Base-by-base conservation (phyloP, 768 basidiomycete species). In the Pleurotus citrinopileatus region DNA sequence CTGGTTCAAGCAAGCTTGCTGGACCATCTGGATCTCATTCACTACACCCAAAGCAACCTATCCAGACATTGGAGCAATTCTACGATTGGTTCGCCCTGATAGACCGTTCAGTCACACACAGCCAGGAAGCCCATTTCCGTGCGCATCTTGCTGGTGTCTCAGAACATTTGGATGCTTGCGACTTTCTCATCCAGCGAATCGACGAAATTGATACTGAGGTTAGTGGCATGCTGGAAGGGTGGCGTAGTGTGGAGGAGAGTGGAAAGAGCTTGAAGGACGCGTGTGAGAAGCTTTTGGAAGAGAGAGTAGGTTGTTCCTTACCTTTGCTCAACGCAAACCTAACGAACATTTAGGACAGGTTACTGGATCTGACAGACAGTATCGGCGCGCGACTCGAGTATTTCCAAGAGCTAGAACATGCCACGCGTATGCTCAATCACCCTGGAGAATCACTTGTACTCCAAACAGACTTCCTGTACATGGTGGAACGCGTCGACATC, bases 81-180 rank as follows among this genome's bases (percentile, higher is more conserved):
- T 93, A 95, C 65, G 96, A 98, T 71, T 97, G 94, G 88, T 96
- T 94, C 67, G 78, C 91, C 3, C 77, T 89, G 36, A 85, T 99
- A 51, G 94, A 97, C 59, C 79, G 89, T 13, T 89, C 89, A 2
- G 91, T 97, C 32, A 89, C 94, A 6, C 93, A 94, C 62, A 90
- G 90, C 55, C 96, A 98, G 63, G 96, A 98, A 63, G 84, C 92
- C 4, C 88, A 94, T 65, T 98, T 97, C 67, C 80, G 92, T 22
- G 84, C 86, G 0, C 91, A 98, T 67, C 80, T 95, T 17, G 82
- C 83, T 9, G 83, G 81, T 57, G 82, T 98, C 12, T 76, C 83
- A 2, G 82, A 81, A 28, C 89, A 97, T 65, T 71, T 96, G 25
- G 79, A 78, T 17, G 87, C 84, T 10, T 95, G 94, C 61, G 89